Percentiles rank a stretch among this genome's conserved stretches.
phyloP scores from a whole-genome alignment of 225 moss, liverwort and hornwort species.

The Takakia lepidozioides region DNA sequence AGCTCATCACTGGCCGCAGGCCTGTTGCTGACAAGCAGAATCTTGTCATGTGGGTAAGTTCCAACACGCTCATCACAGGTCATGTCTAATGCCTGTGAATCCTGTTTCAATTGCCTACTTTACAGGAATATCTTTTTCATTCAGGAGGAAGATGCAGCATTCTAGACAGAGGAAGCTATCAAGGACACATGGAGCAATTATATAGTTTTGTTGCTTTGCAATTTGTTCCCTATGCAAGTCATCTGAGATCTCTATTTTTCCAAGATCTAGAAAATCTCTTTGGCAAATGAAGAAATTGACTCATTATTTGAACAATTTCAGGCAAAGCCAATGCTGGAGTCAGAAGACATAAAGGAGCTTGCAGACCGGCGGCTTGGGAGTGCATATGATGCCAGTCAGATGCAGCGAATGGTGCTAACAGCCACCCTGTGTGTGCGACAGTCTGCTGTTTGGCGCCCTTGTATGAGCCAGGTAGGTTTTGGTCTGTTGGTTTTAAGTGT shows the following conservation, averaged over 20 bases:
- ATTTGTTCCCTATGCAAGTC: too few relatives aligned
- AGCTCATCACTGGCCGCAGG: conserved; percentile 45
- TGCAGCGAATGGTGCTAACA: conserved; percentile 45
- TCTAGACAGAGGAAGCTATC: too few relatives aligned
- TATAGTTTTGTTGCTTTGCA: neutral
- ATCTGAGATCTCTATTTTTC: too few relatives aligned
- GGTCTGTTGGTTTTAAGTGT: neutral
- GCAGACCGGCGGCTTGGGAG: conserved; percentile 36
- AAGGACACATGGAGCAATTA: too few relatives aligned
- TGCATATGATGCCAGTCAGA: conserved; percentile 33
- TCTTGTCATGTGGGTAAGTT: conserved; percentile 51
- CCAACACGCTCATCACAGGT: neutral
- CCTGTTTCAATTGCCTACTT: neutral
- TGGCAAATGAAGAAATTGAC: too few relatives aligned
- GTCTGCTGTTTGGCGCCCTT: conserved; percentile 52
- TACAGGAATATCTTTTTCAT: neutral
- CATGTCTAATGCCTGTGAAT: too few relatives aligned
- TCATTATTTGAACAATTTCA: too few relatives aligned
- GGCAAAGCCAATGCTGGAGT: conserved; percentile 44
- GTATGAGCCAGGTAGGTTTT: conserved; percentile 43
- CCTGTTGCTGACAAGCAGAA: conserved; percentile 47
- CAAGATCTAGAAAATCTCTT: too few relatives aligned
- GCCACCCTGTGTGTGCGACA: conserved; percentile 46
- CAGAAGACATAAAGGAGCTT: conserved; percentile 30
- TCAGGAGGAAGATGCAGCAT: neutral